These are phyloP conservation scores for Pseudogymnoascus sp. DNA, from an alignment of 2,329 filamentous ascomycete species.

Conservation along the genomic window DNA sequence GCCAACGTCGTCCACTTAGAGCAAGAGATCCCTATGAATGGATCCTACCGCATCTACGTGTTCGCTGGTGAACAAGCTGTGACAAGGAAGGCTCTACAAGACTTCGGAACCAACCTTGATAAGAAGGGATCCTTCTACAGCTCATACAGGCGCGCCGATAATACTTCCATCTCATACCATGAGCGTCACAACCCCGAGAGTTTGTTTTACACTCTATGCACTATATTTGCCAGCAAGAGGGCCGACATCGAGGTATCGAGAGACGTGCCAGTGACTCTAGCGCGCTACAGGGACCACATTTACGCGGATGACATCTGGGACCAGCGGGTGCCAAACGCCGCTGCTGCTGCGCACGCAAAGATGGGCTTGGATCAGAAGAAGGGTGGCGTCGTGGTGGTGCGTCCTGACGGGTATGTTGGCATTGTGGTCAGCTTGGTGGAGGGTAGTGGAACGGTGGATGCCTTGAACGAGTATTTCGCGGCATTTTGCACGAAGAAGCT, in stretches of 20 bases:
- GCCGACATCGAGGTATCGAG: conserved; percentile 63
- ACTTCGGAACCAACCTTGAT: conserved; percentile 58
- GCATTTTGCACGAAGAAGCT: conserved; percentile 59
- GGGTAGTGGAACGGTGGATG: conserved; percentile 71
- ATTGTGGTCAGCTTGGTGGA: conserved; percentile 65
- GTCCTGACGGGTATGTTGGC: conserved; percentile 82
- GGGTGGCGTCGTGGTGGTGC: conserved; percentile 73
- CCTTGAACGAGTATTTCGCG: conserved; percentile 73
- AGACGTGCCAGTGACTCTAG: conserved; percentile 61
- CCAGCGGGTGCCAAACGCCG: conserved; percentile 56
- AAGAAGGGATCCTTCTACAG: conserved; percentile 65
- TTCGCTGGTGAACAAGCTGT: conserved; percentile 64
- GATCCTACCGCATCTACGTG: conserved; percentile 76
- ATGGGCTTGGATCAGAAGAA: conserved; percentile 67
- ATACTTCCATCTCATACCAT: conserved; percentile 59
- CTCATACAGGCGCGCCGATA: conserved; percentile 53
- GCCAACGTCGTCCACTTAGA: conserved; percentile 86
- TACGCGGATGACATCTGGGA: conserved; percentile 82
- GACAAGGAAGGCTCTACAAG: conserved; percentile 55
- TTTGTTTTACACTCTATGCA: conserved; percentile 69
- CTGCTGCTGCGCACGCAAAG: conserved; percentile 74
- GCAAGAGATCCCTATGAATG: conserved; percentile 82
- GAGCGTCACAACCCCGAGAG: conserved; percentile 81
- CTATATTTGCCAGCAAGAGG: conserved; percentile 62
- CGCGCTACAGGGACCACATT: conserved; percentile 70